Evolutionary conservation across 345 rosid species (phyloP), one percentile per base, ranked within the genome.

Genomic region (Sonneratia caseolaris): DNA sequence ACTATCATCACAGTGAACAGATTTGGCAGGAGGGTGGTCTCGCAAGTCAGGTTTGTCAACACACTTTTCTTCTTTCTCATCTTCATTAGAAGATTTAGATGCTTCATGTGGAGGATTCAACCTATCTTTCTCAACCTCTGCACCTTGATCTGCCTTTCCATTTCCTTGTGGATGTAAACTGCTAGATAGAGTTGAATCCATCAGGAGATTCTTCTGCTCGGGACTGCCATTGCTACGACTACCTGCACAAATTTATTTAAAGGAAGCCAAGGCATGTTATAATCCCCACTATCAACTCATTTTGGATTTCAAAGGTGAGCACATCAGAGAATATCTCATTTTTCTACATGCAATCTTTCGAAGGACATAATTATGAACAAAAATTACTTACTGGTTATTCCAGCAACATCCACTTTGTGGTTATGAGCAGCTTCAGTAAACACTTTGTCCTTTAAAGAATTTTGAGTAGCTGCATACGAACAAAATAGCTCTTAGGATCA

Each of bases 371-470:
- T 22, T 45, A 67, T n/a, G 70, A 40, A 21, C 13, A 79, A 75
- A 4, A 76, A 75, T 57, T 78, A 73, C 75, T 89, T 86, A 77
- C 93, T 88, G 76, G 88, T 84, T 82, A 86, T 91, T 84, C 86
- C 82, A 64, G 83, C 72, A 48, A 84, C 72, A 68, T 75, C 83
- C 74, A 72, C 82, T 71, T 77, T 75, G 71, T 74, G 79, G 66
- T 81, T 81, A 67, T 69, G 70, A 64, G 69, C 66, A 37, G 40
- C 72, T 45, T 84, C 75, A 71, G 75, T 79, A 9, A 76, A 70
- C 76, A 24, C 80, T 74, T 76, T 81, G n/a, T 74, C 87, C 72
- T 84, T 88, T 40, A 80, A 72, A 69, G 98, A 89, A 78, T 76
- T 69, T 74, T 83, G 92, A 79, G 87, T 89, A 55, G 78, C 80